Evolutionary conservation across 2,329 filamentous ascomycete species (phyloP), one percentile per base, ranked within the genome.

Genomic region (Lecanicillium sp.): DNA sequence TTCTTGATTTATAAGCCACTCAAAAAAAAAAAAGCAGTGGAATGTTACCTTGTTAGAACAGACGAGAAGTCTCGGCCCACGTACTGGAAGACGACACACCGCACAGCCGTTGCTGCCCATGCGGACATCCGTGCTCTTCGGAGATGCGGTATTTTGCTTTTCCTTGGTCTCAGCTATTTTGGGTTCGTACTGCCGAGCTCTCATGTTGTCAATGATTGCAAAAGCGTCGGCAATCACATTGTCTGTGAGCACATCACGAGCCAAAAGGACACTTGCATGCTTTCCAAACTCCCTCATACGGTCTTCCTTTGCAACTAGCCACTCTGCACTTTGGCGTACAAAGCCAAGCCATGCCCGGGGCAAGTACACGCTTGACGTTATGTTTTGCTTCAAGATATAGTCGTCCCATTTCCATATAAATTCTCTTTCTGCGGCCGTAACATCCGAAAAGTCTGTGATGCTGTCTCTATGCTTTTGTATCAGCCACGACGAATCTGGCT

Each of bases 351-450:
- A 75, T 14, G 67, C 62, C 3, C 64, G 63, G 9, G 71, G 64
- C 11, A 78, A 60, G 48, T 71, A 75, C 4, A 67, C 65, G 20
- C 65, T 64, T 4, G 71, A 70, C 5, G 68, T 71, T 33, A 77
- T 56, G 38, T 64, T 68, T 46, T 70, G 64, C 32, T 59, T 59
- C 8, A 73, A 63, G 33, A 75, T 67, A 46, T 71, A 76, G 1
- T 65, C 62, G 43, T 78, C 73, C 74, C 74, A 79, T 45, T 72
- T 68, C 47, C 65, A 63, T 40, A 78, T 72, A 42, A 72, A 78
- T 44, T 77, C 73, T 51, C 72, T 74, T 49, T 79, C 74, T 13
- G 64, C 58, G 3, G 59, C 51, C 11, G 67, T 67, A 18, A 78
- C 64, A 45, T 78, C 74, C 8, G 66, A 69, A 48, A 74, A 78